A percentile compares a stretch with the other conserved stretches of the same genome.
phyloP scores from a whole-genome alignment of 1,284 basidiomycete genomes.

The Inonotus obliquus region DNA sequence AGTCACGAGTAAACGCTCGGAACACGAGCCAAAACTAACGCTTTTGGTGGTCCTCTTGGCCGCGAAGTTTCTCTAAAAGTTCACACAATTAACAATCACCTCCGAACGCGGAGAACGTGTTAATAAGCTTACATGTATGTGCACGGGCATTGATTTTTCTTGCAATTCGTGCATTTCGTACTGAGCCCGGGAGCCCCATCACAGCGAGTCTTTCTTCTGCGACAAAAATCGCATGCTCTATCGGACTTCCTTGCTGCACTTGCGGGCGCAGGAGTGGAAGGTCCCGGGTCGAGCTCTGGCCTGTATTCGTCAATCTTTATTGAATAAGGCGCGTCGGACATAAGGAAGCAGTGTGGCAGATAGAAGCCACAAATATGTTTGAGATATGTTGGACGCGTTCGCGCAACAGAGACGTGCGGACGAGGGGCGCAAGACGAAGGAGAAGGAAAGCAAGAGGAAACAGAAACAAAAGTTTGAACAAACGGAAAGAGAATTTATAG shows the following conservation, averaged over 20 bases:
- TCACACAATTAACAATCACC: not conserved
- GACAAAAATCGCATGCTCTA: conserved; percentile 67
- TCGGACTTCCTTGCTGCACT: conserved; percentile 51
- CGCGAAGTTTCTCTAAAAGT: conserved; percentile 65
- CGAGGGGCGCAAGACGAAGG: not conserved
- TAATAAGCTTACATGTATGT: conserved; percentile 58
- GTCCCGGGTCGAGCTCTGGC: conserved; percentile 18
- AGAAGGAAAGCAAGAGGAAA: not conserved
- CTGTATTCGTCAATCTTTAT: conserved; percentile 18
- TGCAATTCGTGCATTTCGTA: conserved; percentile 70
- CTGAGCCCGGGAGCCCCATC: conserved; percentile 58
- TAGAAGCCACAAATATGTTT: not conserved
- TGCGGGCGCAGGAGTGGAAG: conserved; percentile 13
- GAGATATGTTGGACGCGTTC: not conserved
- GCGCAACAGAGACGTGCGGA: not conserved
- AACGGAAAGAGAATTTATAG: not conserved
- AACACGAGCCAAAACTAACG: conserved; percentile 39
- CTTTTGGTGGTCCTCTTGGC: conserved; percentile 81
- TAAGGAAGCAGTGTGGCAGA: not conserved
- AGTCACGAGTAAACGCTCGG: conserved; percentile 3
- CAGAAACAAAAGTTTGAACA: not conserved
- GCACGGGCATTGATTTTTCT: conserved; percentile 57
- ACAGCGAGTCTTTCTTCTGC: conserved; percentile 64
- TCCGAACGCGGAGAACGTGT: not conserved
- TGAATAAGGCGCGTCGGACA: not conserved